Evolutionary conservation across 2,329 filamentous ascomycete species (phyloP).

Genomic region (Grosmannia clavigera): DNA sequence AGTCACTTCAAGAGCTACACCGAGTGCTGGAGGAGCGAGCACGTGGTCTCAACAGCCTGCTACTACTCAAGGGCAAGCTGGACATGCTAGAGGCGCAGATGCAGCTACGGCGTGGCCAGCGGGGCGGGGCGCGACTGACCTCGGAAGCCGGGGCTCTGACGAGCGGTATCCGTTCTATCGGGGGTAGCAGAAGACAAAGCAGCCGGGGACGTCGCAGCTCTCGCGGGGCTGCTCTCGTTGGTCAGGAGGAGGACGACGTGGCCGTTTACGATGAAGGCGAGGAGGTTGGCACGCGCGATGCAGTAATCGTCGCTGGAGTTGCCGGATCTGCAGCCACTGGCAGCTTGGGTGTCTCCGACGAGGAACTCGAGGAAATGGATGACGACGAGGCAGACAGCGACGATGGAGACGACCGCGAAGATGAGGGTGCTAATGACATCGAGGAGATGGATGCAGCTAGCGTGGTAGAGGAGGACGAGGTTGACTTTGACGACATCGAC

Average conservation of each 20-base stretch:
- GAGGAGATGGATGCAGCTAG: constrained; percentile 7
- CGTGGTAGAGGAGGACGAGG: constrained; percentile 25
- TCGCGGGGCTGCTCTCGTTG: constrained; percentile 17
- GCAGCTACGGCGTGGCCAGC: constrained; percentile 59
- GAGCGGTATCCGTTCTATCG: constrained; percentile 16
- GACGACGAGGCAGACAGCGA: constrained; percentile 85
- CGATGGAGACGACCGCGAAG: constrained; percentile 77
- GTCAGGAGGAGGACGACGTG: constrained; percentile 50
- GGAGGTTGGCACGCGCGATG: constrained; percentile 15
- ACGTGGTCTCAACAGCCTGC: constrained; percentile 65
- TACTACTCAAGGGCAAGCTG: constrained; percentile 87
- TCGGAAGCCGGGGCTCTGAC: neutral
- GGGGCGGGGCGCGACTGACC: constrained; percentile 20
- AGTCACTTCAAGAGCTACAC: constrained; percentile 65
- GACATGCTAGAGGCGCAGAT: constrained; percentile 91
- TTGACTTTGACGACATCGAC: constrained; percentile 63
- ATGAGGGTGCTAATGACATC: constrained; percentile 36
- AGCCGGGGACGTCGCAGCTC: constrained; percentile 43
- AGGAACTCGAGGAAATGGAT: constrained; percentile 38
- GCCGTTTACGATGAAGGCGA: constrained; percentile 2
- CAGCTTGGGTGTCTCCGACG: neutral
- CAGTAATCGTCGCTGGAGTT: constrained; percentile 20
- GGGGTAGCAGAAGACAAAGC: constrained; percentile 37
- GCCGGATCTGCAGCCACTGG: constrained; percentile 14
- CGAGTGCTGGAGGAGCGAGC: constrained; percentile 81